Evolutionary conservation across 176 grass and related monocot species (phyloP), one percentile per base, ranked within the genome.

Genomic region (Cymbopogon citratus): DNA sequence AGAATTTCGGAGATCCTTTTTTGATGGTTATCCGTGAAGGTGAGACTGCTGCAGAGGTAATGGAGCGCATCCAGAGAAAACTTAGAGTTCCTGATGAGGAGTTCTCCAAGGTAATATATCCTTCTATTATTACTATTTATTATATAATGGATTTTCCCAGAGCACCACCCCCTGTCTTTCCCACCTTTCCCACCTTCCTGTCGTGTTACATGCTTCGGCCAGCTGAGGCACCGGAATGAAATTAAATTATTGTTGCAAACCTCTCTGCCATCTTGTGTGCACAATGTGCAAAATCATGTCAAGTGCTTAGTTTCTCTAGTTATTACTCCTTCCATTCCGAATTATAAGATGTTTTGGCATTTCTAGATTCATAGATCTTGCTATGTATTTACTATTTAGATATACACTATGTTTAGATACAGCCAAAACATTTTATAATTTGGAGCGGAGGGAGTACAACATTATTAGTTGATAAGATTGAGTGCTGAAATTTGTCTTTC

Each of bases 1-100:
- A 96, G 48, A 90, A 96, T 76, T 96, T 96, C 3, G 93, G 93
- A 68, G 93, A 96, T 81, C 93, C 93, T 27, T 89, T 96, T 82
- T 78, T 96, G 62, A 51, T 92, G 59, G 90, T 89, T 61, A 89
- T 96, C 67, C 90, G 34, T 75, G 93, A 96, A 85, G 86, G 87
- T 76, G 93, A 96, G 69, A 90, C 83, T 71, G 75, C 91, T 80
- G 80, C 83, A 16, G 87, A 96, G 63, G 83, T 88, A 35, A 92
- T 90, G 75, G 82, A 81, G 29, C 90, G 85, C 9, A 88, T 96
- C 31, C 87, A 92, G 45, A 88, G 76, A 74, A 92, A 92, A 79
- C 93, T 96, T 19, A 81, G 71, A 59, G 83, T 92, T 79, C 60
- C 83, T 19, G 88, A 90, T 69, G 93, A 96, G 35, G 90, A 92